phyloP scores from a whole-genome alignment of 331 rosid genomes.

The Quercus lobata region DNA sequence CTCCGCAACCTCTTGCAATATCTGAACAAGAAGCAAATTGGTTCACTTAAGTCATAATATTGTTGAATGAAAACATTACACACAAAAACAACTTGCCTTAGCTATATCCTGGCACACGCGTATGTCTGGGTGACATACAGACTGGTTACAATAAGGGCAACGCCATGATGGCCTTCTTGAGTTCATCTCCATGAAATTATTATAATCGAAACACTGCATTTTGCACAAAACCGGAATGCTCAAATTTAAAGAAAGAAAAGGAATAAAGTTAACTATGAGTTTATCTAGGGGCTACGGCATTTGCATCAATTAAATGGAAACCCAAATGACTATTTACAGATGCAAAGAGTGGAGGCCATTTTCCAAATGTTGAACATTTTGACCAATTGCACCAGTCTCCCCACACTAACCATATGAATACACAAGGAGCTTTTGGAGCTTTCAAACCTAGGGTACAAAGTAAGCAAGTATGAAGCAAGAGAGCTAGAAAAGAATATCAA shows the following conservation, averaged over 20 bases:
- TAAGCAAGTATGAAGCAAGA: not conserved
- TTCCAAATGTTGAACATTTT: not conserved
- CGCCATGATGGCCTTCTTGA: not conserved
- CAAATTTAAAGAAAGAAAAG: not conserved
- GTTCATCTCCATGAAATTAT: not conserved
- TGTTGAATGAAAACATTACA: not conserved
- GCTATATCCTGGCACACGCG: not conserved
- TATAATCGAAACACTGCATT: slow-evolving; percentile 1
- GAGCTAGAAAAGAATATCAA: not conserved
- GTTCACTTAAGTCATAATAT: not conserved
- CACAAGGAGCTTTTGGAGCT: not conserved
- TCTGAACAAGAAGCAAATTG: not conserved
- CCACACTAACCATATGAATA: not conserved
- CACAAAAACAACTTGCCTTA: not conserved
- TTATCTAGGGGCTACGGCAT: not conserved
- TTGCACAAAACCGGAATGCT: not conserved
- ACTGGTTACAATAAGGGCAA: not conserved
- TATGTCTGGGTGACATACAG: not conserved
- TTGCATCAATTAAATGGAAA: not conserved
- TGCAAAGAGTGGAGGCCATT: not conserved
- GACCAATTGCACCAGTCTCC: not conserved
- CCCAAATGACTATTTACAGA: not conserved
- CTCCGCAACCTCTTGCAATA: not conserved
- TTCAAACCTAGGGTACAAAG: not conserved
- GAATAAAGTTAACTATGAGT: not conserved